Conservation (phyloP, 1,284 basidiomycete genomes). For the Anthracocystis walkeri region DNA sequence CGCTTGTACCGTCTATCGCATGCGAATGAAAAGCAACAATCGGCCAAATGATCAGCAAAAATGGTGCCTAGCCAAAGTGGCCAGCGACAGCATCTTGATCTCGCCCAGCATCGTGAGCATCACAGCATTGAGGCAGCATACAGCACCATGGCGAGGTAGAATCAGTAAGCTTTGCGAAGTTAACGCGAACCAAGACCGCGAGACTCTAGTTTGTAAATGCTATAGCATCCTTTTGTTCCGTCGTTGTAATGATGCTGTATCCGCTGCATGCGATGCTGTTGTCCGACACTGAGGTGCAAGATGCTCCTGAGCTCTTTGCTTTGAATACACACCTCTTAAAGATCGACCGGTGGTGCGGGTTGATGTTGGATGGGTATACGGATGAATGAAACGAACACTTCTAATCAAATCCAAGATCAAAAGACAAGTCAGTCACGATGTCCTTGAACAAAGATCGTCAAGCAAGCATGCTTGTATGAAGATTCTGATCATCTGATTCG, state of each 20-base stretch:
- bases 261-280: constrained; percentile 2
- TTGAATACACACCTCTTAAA: constrained; percentile 6
- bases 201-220: constrained; percentile 66
- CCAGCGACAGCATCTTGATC: background rate
- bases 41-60: constrained; percentile 7
- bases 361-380: background rate
- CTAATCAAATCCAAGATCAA: constrained; percentile 1
- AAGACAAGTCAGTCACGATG: constrained; percentile 8
- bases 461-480: background rate
- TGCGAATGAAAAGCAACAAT: background rate
- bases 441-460: background rate
- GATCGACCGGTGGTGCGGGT: background rate
- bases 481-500: constrained; percentile 53
- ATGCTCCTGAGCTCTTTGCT: background rate
- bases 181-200: constrained; percentile 67
- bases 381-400: background rate
- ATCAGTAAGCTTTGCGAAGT: constrained; percentile 52
- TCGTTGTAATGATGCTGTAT: constrained; percentile 13
- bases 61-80: background rate
- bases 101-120: background rate
- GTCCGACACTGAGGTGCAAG: background rate
- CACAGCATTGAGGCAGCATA: background rate
- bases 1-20: background rate
- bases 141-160: constrained; percentile 26
- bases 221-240: constrained; percentile 49